Evolutionary conservation across 768 basidiomycete species (phyloP), one percentile per base, ranked within the genome.

Genomic region (Russula earlei): DNA sequence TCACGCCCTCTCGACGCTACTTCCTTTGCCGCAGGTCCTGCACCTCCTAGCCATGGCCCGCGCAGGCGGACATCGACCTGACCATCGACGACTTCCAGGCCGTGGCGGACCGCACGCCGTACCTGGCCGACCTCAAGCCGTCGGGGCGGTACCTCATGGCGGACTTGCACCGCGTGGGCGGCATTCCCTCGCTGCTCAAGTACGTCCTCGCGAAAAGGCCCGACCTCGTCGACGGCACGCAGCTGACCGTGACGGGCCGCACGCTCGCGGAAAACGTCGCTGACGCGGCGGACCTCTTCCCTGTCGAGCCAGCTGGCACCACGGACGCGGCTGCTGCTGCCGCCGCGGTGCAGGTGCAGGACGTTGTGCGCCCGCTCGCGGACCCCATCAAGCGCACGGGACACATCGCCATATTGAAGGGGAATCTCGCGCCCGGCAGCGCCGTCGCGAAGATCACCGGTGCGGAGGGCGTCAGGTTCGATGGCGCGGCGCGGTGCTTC

Each of bases 381-480:
- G 78, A 91, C 65, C 90, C 93, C 10, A 86, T 96, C 71, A 95
- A 96, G 67, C 65, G 74, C 22, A 91, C 84, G 3, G 93, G 93
- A 1, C 93, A 95, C 70, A 70, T 96, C 63, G 84, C 83, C 12
- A 91, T 97, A 64, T 70, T 97, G 59, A 79, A 83, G 49, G 93
- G 93, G n/a, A 93, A 88, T 69, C 74, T 97, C 41, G 84, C 88
- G 3, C 93, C 93, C 0, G 87, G 79, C 47, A 84, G 84, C 1
- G 85, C 91, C 27, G 92, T 97, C 19, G 90, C 91, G 15, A 97
- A 97, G 71, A 74, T 96, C 59, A 95, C 93, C 6, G 92, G 93
- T 14, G 93, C 94, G 70, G 93, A 96, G 70, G 93, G 93, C 5
- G 69, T 81, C 49, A 76, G 72, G 20, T 96, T 96, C 62, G 86